phyloP scores from a whole-genome alignment of 106 monocot species.

The Acorus calamus region DNA sequence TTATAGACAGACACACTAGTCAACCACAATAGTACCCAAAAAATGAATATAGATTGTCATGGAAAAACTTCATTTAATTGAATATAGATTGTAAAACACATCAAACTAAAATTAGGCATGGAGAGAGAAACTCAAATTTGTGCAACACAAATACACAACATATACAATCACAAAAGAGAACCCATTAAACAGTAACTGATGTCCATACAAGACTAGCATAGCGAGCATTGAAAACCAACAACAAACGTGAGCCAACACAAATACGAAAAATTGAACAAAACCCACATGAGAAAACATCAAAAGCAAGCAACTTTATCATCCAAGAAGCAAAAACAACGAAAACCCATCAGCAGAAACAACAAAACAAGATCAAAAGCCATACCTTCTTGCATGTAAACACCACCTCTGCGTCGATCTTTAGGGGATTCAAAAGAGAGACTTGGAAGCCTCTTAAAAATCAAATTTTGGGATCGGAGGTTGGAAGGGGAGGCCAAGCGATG shows the following conservation, averaged over 20 bases:
- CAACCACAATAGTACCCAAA: not conserved
- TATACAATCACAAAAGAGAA: not conserved
- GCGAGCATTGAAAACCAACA: no score
- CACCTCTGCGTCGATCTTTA: conserved; percentile 7
- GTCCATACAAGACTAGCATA: no score
- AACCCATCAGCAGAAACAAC: not conserved
- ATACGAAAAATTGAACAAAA: no score
- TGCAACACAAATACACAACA: not conserved
- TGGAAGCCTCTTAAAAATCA: not conserved
- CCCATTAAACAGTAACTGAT: not conserved
- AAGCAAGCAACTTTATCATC: no score
- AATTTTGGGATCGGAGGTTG: not conserved
- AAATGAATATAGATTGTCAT: not conserved
- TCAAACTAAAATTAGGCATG: not conserved
- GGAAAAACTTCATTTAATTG: not conserved
- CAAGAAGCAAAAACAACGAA: not conserved
- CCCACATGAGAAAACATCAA: no score
- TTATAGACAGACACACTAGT: conserved; percentile 5
- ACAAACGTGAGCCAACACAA: no score
- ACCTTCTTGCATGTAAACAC: conserved; percentile 20
- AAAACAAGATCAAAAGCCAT: not conserved
- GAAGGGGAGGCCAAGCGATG: not conserved
- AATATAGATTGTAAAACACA: not conserved
- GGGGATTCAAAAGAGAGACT: conserved; percentile 2
- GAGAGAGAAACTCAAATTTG: not conserved